These are phyloP conservation scores for Metschnikowia picachoensis DNA, from an alignment of 805 yeast species.

Conservation along the genomic window DNA sequence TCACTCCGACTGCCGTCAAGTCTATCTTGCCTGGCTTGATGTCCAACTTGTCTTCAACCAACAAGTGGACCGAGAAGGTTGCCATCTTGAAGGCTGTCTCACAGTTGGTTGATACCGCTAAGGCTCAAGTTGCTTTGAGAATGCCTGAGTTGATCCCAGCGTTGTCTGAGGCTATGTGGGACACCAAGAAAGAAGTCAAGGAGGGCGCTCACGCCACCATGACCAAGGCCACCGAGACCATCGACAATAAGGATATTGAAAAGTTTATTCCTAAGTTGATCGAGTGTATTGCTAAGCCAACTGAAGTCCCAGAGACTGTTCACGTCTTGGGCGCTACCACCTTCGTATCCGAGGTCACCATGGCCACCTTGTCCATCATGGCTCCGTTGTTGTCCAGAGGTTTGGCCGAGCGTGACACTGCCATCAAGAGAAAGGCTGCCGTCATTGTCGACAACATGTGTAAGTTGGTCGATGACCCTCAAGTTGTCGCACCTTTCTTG, in stretches of 20 bases:
- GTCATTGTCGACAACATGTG: conserved; percentile 99
- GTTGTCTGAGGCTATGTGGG: conserved; percentile 99
- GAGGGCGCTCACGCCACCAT: conserved; percentile 93
- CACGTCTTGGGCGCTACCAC: conserved; percentile 99
- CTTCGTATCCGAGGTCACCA: conserved; percentile 98
- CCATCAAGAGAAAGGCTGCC: conserved; percentile 99
- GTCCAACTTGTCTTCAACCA: conserved; percentile 59
- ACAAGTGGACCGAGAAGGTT: conserved; percentile 98
- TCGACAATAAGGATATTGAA: conserved; percentile 99
- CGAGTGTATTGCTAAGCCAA: conserved; percentile 94
- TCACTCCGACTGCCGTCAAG: conserved; percentile 94
- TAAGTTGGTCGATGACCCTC: conserved; percentile 99
- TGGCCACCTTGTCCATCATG: conserved; percentile 99
- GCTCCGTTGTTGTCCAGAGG: conserved; percentile 98
- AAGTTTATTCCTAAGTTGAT: conserved; percentile 98
- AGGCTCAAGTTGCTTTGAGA: conserved; percentile 94
- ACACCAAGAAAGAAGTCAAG: conserved; percentile 98
- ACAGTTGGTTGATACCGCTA: conserved; percentile 88
- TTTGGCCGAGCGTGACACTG: conserved; percentile 98
- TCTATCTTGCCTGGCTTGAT: conserved; percentile 79
- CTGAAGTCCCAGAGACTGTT: conserved; percentile 97
- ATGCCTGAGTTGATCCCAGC: conserved; percentile 99
- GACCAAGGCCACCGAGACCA: conserved; percentile 94
- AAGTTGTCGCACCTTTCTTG: conserved; percentile 99
- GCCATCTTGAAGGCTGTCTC: conserved; percentile 83